Conservation (phyloP, 2,329 filamentous ascomycete species). For the Chaetomium strumarium region DNA sequence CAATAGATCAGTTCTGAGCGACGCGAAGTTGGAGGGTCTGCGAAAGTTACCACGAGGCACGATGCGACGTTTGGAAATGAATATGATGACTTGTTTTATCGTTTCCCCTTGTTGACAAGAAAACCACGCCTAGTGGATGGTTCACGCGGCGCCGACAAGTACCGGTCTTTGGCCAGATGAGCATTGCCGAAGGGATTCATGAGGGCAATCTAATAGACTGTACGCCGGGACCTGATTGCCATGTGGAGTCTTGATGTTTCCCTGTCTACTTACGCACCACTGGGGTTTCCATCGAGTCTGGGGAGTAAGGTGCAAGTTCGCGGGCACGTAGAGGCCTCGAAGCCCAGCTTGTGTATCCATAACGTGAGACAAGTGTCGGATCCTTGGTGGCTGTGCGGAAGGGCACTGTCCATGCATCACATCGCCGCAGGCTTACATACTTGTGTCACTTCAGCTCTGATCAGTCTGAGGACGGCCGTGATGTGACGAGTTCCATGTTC, state of each 20-base stretch:
- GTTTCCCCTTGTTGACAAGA: neutral
- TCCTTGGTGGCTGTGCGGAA: too few relatives aligned
- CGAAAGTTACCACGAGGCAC: neutral
- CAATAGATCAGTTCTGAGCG: slow-evolving; percentile 3
- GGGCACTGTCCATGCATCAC: too few relatives aligned
- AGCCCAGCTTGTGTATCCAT: too few relatives aligned
- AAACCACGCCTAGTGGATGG: neutral
- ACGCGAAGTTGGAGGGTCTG: neutral
- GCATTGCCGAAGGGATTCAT: neutral
- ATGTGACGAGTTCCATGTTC: neutral
- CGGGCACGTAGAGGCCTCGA: too few relatives aligned
- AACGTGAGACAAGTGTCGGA: too few relatives aligned
- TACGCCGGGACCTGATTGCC: too few relatives aligned
- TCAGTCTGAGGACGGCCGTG: neutral
- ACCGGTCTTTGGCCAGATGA: neutral
- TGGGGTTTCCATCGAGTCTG: too few relatives aligned
- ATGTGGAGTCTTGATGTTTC: too few relatives aligned
- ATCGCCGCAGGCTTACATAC: neutral
- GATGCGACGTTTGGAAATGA: neutral
- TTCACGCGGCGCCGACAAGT: too few relatives aligned
- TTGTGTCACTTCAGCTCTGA: neutral
- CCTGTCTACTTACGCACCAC: too few relatives aligned
- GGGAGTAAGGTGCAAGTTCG: too few relatives aligned
- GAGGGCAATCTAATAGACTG: too few relatives aligned
- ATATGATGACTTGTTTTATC: neutral